Evolutionary conservation across 768 basidiomycete genomes (phyloP), one percentile per base, ranked within the genome.

Genomic region (Termitomyces sp.): DNA sequence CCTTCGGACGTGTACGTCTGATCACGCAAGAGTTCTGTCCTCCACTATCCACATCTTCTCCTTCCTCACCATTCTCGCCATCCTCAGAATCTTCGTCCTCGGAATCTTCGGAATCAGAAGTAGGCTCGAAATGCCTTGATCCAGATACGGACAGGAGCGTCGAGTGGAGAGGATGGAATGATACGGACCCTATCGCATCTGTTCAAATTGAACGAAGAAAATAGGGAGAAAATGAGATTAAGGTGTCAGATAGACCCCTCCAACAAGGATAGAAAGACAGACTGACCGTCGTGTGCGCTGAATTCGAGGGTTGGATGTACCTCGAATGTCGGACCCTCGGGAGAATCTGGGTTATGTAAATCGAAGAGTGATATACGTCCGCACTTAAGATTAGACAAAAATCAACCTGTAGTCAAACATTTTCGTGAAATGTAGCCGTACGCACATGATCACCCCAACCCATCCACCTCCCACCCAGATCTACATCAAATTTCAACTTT

Each of bases 171-270:
- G 91, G 91, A 61, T 94, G 87, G 63, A 94, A 89, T 0, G 80
- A 70, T 1, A 89, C 83, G 1, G 86, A 84, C 1, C 89, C 86
- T 8, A 94, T 70, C 3, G 87, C 79, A 66, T 94, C 92, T 94
- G 47, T 14, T 7, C 31, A 14, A 3, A 35, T 19, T 6, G 2
- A 19, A 26, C 19, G 4, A 2, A 10, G 11, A 43, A 7, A 8
- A 21, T 7, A 30, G 31, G 10, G 31, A 10, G 10, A 33, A 7
- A 3, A 21, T 33, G 21, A 44, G 21, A 6, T 38, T 38, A 4
- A 38, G 15, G 15, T 17, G 5, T 17, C 5, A 38, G 37, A 38
- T 38, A 6, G 37, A 38, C 5, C 15, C 14, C 6, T 38, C 15
- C 17, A 38, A 38, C 37, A 6, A 38, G 37, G 37, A 38, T 17